Evolutionary conservation across 2,329 filamentous ascomycete genomes (phyloP), one percentile per base, ranked within the genome.

Genomic region (Escovopsis sp.): DNA sequence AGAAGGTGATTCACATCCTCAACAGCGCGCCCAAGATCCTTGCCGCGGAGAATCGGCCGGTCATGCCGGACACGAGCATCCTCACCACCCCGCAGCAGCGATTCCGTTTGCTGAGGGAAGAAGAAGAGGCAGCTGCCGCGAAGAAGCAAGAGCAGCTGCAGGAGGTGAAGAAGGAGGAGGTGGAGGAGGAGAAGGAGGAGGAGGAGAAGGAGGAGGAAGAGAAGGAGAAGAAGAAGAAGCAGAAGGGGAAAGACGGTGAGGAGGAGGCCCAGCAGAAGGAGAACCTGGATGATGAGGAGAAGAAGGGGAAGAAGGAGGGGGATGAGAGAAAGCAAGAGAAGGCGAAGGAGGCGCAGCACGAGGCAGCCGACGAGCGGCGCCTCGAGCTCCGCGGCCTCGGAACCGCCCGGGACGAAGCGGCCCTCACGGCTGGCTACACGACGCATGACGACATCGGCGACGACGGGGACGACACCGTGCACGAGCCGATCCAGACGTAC

Each of bases 391-490:
- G 52, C 11, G 43, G 42, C 17, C 39, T 43, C 4, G 29, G 40
- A 12, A 25, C 38, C 21, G 37, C 42, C 2, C 49, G 15, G 2
- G 31, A 29, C n/a, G 39, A 61, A 30, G 61, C 62, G 4, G 21
- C 21, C 21, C 60, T 80, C 1, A 64, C 68, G 11, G 51, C 62
- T 1, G 90, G 90, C 2, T 96, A 96, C 60, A 94, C 83, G 0
- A 98, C 90, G 10, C 66, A 68, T 37, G 90, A 98, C 50, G 88
- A 93, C 48, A 70, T 76, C 5, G 85, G 87, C 33, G 58, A 60
- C 4, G 83, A 93, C 44, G 90, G 90, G 29, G 90, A 98, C 51
- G 90, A 98, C 51, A 93, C 88, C 0, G 55, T 92, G 2, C 90
- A 94, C 54, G 63, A 72, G 13, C 65, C 70, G 1, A 76, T 96